Evolutionary conservation across 495 filamentous ascomycete genomes (phyloP).

Genomic region (Aspergillus nanangensis): DNA sequence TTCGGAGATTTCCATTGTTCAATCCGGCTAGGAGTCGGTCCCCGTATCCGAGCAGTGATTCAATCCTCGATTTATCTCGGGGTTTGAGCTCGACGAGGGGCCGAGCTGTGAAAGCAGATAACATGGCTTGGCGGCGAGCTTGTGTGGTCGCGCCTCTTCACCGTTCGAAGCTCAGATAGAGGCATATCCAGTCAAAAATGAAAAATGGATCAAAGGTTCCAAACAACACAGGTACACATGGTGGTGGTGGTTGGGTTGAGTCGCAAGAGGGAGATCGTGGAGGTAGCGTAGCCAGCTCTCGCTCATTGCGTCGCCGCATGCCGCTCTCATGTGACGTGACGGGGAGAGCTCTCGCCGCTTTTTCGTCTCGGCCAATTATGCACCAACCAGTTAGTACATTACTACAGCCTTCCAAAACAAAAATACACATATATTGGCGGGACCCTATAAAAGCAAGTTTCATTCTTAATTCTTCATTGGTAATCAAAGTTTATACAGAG

Average conservation of each 20-base stretch:
- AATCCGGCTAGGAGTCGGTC: conserved; percentile 88
- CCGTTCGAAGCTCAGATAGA: conserved; percentile 3
- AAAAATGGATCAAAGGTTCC: background rate
- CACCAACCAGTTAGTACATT: background rate
- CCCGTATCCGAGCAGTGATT: conserved; percentile 87
- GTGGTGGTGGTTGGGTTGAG: background rate
- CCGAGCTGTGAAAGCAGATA: conserved; percentile 95
- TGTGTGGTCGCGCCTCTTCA: conserved; percentile 15
- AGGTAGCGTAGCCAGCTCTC: no score
- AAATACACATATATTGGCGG: no score
- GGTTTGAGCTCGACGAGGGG: conserved; percentile 94
- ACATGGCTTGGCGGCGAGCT: conserved; percentile 55
- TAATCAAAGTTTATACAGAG: background rate
- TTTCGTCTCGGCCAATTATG: background rate
- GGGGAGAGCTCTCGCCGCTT: background rate
- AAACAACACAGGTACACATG: background rate
- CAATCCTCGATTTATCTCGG: conserved; percentile 93
- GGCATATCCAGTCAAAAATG: conserved; percentile 14
- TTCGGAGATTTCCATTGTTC: conserved; percentile 80
- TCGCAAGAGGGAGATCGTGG: background rate
- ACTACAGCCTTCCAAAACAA: no score
- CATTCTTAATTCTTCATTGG: background rate
- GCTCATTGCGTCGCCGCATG: no score
- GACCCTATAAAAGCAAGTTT: no score
- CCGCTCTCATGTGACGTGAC: conserved; percentile 17